A percentile compares a stretch with the other conserved stretches of the same genome.
Evolutionary conservation across 176 grass and related monocot genomes (phyloP).

Genomic region (Oryza punctata): DNA sequence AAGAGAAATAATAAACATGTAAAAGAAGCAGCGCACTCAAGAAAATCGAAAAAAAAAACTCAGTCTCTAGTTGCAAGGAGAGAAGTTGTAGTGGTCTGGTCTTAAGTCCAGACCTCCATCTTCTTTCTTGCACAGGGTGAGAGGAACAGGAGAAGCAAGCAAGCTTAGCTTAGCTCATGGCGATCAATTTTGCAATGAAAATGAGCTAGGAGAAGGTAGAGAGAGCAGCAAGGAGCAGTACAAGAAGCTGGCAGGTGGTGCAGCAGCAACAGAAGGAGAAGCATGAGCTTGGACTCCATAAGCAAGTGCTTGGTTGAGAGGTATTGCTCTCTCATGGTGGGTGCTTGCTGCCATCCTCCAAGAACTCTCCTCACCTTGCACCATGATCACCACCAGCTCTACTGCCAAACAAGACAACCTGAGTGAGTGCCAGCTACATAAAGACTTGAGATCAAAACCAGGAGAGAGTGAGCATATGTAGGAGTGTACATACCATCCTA

Average conservation of each 20-base stretch:
- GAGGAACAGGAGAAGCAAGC: not conserved
- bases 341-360: slow-evolving; percentile 65
- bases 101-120: not conserved
- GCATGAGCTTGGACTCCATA: slow-evolving; percentile 55
- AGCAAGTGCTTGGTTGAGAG: slow-evolving; percentile 48
- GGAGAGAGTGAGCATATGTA: not conserved
- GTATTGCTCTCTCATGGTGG: slow-evolving; percentile 43
- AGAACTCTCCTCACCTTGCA: slow-evolving; percentile 63
- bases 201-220: not conserved
- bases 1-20: slow-evolving; percentile 27
- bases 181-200: not conserved
- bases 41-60: slow-evolving; percentile 48
- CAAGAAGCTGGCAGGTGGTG: slow-evolving; percentile 59
- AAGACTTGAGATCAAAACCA: not conserved
- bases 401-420: slow-evolving; percentile 4
- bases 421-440: not conserved
- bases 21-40: slow-evolving; percentile 53
- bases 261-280: slow-evolving; percentile 33
- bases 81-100: not conserved
- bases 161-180: not conserved
- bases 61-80: slow-evolving; percentile 2
- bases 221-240: slow-evolving; percentile 27
- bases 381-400: slow-evolving; percentile 50
- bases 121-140: not conserved
- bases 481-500: slow-evolving; percentile 43